A percentile compares a stretch with the other conserved stretches of the same genome.
Evolutionary conservation across 768 basidiomycete genomes (phyloP).

Genomic region (Pleurotus cornucopiae): DNA sequence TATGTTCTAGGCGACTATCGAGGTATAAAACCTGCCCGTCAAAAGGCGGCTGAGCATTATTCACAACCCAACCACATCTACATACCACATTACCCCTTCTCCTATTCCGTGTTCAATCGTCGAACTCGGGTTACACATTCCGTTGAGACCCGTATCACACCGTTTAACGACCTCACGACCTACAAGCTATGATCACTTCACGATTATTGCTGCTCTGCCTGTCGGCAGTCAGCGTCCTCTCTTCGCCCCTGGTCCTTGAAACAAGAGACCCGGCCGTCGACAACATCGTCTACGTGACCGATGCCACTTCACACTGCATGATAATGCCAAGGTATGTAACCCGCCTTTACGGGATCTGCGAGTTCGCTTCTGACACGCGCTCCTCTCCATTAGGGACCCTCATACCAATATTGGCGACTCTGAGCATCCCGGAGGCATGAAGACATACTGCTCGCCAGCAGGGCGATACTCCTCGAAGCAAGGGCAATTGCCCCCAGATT

Average conservation of each 20-base stretch:
- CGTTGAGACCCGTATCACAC: not conserved
- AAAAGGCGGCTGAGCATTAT: not conserved
- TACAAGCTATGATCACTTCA: not conserved
- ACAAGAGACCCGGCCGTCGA: slow-evolving; percentile 23
- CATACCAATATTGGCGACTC: slow-evolving; percentile 55
- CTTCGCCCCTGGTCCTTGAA: not conserved
- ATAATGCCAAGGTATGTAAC: slow-evolving; percentile 38
- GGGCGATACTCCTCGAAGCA: slow-evolving; percentile 36
- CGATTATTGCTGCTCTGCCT: slow-evolving; percentile 26
- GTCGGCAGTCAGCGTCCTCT: slow-evolving; percentile 6
- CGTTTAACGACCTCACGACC: not conserved
- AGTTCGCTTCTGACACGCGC: too few relatives aligned
- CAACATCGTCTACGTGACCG: slow-evolving; percentile 49
- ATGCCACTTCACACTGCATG: slow-evolving; percentile 40
- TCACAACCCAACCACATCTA: too few relatives aligned
- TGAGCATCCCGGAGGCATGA: slow-evolving; percentile 52
- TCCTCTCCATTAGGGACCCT: slow-evolving; percentile 24
- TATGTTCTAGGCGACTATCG: not conserved
- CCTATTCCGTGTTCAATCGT: too few relatives aligned
- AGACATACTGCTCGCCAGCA: slow-evolving; percentile 46
- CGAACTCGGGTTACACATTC: not conserved
- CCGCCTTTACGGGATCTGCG: too few relatives aligned
- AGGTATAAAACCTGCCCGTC: not conserved
- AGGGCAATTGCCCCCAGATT: slow-evolving; percentile 39
- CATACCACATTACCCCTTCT: not conserved